Conservation (phyloP, 169 alveolate species). For the Plasmodium vivax region DNA sequence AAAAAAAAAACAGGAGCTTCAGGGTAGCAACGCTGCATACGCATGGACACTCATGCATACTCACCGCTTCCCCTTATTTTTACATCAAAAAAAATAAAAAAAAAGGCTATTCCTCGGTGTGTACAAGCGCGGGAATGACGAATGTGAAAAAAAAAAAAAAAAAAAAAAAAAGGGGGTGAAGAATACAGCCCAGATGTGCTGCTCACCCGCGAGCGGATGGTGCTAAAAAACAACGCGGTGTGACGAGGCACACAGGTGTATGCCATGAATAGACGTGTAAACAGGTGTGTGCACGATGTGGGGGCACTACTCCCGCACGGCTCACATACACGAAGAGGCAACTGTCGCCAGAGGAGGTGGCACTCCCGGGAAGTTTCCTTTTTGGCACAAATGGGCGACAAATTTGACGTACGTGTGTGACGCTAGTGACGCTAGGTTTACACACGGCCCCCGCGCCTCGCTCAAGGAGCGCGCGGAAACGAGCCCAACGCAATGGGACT, state of each 20-base stretch:
- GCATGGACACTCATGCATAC: background rate
- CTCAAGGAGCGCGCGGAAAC: background rate
- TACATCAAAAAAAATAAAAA: background rate
- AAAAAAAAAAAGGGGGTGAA: background rate
- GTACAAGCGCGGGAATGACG: background rate
- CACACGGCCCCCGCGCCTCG: background rate
- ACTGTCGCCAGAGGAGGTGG: background rate
- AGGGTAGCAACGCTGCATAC: background rate
- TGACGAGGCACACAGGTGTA: too few species aligned
- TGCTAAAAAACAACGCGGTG: background rate
- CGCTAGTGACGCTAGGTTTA: background rate
- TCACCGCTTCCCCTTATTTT: background rate
- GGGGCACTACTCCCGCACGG: background rate
- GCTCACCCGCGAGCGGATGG: background rate
- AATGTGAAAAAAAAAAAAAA: background rate
- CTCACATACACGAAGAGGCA: background rate
- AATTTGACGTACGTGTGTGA: background rate
- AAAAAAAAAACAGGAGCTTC: background rate
- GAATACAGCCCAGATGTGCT: background rate
- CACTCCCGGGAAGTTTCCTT: background rate
- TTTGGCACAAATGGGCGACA: background rate
- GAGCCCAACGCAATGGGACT: background rate
- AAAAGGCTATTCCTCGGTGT: background rate
- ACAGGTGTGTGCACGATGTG: too few species aligned
- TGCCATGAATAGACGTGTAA: too few species aligned